phyloP scores from a whole-genome alignment of 208 protist species.

The Leishmania braziliensis region DNA sequence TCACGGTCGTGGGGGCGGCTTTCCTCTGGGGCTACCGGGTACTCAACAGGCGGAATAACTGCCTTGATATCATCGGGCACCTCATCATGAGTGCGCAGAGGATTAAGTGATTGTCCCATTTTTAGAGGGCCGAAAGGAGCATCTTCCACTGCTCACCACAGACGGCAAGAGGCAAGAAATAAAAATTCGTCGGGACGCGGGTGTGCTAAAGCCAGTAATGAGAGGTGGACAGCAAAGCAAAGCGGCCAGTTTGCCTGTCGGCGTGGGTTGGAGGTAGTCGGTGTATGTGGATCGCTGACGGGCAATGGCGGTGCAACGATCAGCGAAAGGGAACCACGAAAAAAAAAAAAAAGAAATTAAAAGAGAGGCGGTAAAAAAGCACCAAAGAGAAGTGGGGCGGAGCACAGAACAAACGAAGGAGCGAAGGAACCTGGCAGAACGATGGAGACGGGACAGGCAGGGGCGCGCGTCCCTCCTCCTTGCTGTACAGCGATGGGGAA shows the following conservation, averaged over 20 bases:
- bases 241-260: neutral
- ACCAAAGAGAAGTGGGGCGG: neutral
- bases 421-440: no score
- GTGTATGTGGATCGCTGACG: neutral
- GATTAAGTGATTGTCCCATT: slow-evolving; percentile 72
- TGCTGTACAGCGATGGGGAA: neutral
- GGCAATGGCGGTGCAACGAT: neutral
- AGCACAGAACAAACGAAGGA: neutral
- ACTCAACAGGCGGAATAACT: slow-evolving; percentile 66
- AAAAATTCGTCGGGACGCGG: neutral
- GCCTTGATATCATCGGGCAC: slow-evolving; percentile 78
- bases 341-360: neutral
- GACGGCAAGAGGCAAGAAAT: slow-evolving; percentile 1
- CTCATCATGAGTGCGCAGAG: slow-evolving; percentile 52
- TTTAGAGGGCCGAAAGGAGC: neutral
- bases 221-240: neutral
- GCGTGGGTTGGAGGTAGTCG: neutral
- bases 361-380: neutral
- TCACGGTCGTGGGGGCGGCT: slow-evolving; percentile 35
- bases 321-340: neutral
- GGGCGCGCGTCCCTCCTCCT: no score
- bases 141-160: neutral
- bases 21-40: slow-evolving; percentile 45
- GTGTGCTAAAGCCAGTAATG: neutral
- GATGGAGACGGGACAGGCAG: neutral